Evolutionary conservation across 345 rosid genomes (phyloP).

Genomic region (Euphorbia peplus): DNA sequence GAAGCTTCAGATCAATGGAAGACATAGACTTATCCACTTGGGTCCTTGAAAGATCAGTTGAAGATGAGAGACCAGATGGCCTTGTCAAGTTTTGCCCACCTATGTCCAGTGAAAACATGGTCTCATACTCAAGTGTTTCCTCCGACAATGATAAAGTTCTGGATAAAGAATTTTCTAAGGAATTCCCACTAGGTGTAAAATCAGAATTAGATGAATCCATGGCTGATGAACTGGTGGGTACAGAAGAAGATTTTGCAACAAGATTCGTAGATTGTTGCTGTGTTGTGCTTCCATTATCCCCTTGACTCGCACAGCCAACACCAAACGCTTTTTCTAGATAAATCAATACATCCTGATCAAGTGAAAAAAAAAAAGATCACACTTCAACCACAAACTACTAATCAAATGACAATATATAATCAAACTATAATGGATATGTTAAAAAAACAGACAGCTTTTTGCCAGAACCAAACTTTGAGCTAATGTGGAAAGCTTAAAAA

Average conservation of each 20-base stretch:
- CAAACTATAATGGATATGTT: not conserved
- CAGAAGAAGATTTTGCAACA: conserved; percentile 57
- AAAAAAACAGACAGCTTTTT: not conserved
- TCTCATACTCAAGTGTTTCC: conserved; percentile 77
- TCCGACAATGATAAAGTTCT: conserved; percentile 63
- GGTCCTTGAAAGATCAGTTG: conserved; percentile 56
- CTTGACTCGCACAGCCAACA: conserved; percentile 55
- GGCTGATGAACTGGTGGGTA: conserved; percentile 50
- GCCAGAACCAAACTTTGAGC: no score
- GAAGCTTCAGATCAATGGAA: conserved; percentile 75
- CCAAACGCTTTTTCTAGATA: conserved; percentile 75
- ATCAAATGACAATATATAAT: not conserved
- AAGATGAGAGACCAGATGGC: conserved; percentile 49
- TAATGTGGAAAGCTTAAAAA: not conserved
- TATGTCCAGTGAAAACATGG: conserved; percentile 57
- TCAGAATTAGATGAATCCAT: conserved; percentile 64
- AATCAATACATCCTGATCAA: conserved; percentile 67
- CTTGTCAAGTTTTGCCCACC: conserved; percentile 61
- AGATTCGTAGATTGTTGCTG: conserved; percentile 60
- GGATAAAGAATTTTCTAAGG: conserved; percentile 61
- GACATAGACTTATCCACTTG: conserved; percentile 52
- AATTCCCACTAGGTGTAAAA: conserved; percentile 45
- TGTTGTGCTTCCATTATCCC: conserved; percentile 53
- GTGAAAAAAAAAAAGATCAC: conserved; percentile 16
- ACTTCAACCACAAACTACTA: not conserved